Base-by-base conservation (phyloP, 2,329 filamentous ascomycete genomes). In the Coniella vitis region DNA sequence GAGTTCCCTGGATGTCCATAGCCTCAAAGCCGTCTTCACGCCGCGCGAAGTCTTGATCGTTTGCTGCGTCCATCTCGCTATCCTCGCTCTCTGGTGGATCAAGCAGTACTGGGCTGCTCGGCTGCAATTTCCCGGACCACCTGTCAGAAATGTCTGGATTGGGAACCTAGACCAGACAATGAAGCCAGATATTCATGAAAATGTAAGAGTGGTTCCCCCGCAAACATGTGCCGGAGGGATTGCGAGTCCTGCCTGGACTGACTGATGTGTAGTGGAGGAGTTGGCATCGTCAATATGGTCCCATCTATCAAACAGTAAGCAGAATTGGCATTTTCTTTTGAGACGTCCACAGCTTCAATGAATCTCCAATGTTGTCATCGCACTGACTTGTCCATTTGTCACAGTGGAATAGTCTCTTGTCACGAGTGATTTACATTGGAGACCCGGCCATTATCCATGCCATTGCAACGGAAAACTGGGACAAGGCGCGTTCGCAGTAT, bases 401-500 rank as follows among this genome's bases (percentile, higher is more conserved):
- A 31, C 17, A 42, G 39, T 42, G 39, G 39, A 42, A 42, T 22
- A 42, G 39, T 22, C 22, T 42, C n/a, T 19, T 42, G 16, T 42
- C 39, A n/a, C 29, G 39, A 12, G 25, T 42, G 9, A 9, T 42
- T 19, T 42, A 42, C 25, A 20, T 42, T 19, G 39, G 39, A 31
- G 39, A 42, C 16, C 39, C 39, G 20, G 22, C 39, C 7, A 42
- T 42, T 12, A 42, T 42, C 39, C 39, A 42, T 31, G 16, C 25
- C n/a, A 42, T 42, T 20, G 39, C 22, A 7, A 16, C 39, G 1
- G 22, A 42, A 22, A 32, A 42, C 12, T 42, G 39, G 39, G 39
- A 42, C 4, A 42, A 42, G 25, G 39, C 39, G 8, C 31, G 39
- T 9, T 42, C 39, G 13, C 39, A 42, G 16, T 42, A 42, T 10